A percentile compares a stretch with the other conserved stretches of the same genome.
These are phyloP conservation scores for Kwoniella europaea DNA, from an alignment of 768 basidiomycete species.

Conservation along the genomic window DNA sequence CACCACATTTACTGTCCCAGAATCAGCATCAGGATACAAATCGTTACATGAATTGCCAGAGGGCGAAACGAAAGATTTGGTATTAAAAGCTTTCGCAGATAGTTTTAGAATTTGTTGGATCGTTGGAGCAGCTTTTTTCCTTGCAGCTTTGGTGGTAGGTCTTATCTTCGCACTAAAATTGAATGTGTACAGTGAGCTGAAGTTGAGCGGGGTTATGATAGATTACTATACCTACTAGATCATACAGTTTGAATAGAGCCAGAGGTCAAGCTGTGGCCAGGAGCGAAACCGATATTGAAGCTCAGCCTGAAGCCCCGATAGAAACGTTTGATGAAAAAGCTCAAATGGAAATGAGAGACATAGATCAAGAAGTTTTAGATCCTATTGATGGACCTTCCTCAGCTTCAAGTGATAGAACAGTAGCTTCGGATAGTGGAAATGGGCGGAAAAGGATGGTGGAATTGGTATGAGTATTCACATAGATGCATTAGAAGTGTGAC, in stretches of 20 bases:
- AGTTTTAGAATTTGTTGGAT: constrained; percentile 29
- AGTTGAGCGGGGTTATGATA: background rate
- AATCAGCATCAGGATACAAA: constrained; percentile 44
- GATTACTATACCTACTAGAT: constrained; percentile 24
- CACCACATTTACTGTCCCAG: constrained; percentile 45
- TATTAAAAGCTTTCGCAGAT: constrained; percentile 25
- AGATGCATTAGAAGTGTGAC: no score
- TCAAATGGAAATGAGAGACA: background rate
- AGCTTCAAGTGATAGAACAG: constrained; percentile 4
- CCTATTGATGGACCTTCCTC: background rate
- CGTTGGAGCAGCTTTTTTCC: constrained; percentile 23
- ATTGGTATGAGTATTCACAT: background rate
- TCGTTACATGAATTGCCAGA: constrained; percentile 18
- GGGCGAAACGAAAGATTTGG: constrained; percentile 5
- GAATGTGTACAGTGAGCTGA: no score
- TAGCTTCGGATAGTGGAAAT: background rate
- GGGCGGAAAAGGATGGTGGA: background rate
- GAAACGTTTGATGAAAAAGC: background rate
- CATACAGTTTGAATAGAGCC: constrained; percentile 22
- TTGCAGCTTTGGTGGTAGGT: constrained; percentile 16
- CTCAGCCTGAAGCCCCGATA: background rate
- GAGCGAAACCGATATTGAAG: background rate
- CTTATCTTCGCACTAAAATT: no score
- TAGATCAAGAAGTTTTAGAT: background rate
- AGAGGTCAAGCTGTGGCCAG: constrained; percentile 14